These are phyloP conservation scores for Verbascum thapsus DNA, from an alignment of 257 asterid species.

Conservation along the genomic window DNA sequence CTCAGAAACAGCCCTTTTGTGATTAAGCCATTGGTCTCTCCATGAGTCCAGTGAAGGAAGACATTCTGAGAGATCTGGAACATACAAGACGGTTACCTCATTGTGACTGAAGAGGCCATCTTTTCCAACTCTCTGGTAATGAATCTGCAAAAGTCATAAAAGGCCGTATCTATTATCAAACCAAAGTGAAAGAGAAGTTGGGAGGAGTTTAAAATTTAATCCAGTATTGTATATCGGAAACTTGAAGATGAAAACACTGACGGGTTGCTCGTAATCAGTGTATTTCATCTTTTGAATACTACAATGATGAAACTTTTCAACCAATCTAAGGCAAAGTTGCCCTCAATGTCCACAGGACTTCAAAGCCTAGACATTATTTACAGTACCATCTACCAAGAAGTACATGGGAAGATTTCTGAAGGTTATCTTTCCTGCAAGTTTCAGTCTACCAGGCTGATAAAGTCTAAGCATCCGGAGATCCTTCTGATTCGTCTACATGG, in stretches of 20 bases:
- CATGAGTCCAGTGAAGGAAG: slow-evolving; percentile 85
- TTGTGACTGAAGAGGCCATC: slow-evolving; percentile 88
- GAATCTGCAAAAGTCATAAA: slow-evolving; percentile 59
- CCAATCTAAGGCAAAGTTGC: not conserved
- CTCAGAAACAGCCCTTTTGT: slow-evolving; percentile 66
- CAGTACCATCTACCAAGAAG: slow-evolving; percentile 10
- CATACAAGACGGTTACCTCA: slow-evolving; percentile 83
- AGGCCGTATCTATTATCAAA: slow-evolving; percentile 17
- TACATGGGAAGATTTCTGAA: not conserved
- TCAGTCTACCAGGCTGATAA: not conserved
- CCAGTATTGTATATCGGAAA: not conserved
- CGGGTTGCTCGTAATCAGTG: not conserved
- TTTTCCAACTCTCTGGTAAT: slow-evolving; percentile 85
- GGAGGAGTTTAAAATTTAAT: slow-evolving; percentile 5
- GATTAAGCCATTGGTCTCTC: slow-evolving; percentile 82
- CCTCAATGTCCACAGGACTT: not conserved
- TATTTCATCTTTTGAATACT: slow-evolving; percentile 13
- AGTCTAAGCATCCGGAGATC: not conserved
- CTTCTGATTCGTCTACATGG: too few species aligned
- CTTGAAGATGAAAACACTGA: not conserved
- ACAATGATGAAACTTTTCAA: not conserved
- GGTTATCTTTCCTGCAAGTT: not conserved
- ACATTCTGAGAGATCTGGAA: slow-evolving; percentile 87
- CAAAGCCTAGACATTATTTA: slow-evolving; percentile 16
- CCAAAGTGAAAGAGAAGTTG: slow-evolving; percentile 20